These are phyloP conservation scores for Periconia macrospinosa DNA, from an alignment of 2,329 filamentous ascomycete species.

Conservation along the genomic window DNA sequence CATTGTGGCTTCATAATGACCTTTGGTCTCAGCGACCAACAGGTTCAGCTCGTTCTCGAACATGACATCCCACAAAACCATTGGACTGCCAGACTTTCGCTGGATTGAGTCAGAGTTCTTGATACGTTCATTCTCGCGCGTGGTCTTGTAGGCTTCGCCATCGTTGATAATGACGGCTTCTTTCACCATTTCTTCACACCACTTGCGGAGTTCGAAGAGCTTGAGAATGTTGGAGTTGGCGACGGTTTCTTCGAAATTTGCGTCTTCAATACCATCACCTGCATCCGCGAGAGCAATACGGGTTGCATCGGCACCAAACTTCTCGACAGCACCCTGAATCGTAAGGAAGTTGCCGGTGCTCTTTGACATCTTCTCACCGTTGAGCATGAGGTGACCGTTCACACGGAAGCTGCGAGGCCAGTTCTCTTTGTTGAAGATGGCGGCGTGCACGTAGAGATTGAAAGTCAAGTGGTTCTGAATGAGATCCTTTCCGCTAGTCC, in stretches of 20 bases:
- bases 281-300: slow-evolving; percentile 91
- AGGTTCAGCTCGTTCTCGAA: slow-evolving; percentile 93
- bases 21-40: slow-evolving; percentile 74
- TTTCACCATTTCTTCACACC: slow-evolving; percentile 83
- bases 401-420: slow-evolving; percentile 85
- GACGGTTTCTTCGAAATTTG: slow-evolving; percentile 95
- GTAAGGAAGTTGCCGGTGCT: slow-evolving; percentile 97
- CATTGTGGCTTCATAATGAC: slow-evolving; percentile 66
- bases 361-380: slow-evolving; percentile 99
- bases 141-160: slow-evolving; percentile 46
- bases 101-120: slow-evolving; percentile 63
- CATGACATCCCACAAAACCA: slow-evolving; percentile 79
- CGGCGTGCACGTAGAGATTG: slow-evolving; percentile 90
- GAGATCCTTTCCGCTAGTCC: slow-evolving; percentile 79
- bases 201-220: slow-evolving; percentile 80
- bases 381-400: slow-evolving; percentile 91
- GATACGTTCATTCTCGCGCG: slow-evolving; percentile 46
- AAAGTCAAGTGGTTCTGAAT: slow-evolving; percentile 87
- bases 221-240: slow-evolving; percentile 90
- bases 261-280: slow-evolving; percentile 90
- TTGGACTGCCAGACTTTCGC: slow-evolving; percentile 66
- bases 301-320: slow-evolving; percentile 92
- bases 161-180: slow-evolving; percentile 55
- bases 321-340: slow-evolving; percentile 78
- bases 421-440: slow-evolving; percentile 83